Percentiles rank a stretch among this genome's conserved stretches.
Evolutionary conservation across 2,329 filamentous ascomycete genomes (phyloP).

Genomic region (Cytospora paraplurivora): DNA sequence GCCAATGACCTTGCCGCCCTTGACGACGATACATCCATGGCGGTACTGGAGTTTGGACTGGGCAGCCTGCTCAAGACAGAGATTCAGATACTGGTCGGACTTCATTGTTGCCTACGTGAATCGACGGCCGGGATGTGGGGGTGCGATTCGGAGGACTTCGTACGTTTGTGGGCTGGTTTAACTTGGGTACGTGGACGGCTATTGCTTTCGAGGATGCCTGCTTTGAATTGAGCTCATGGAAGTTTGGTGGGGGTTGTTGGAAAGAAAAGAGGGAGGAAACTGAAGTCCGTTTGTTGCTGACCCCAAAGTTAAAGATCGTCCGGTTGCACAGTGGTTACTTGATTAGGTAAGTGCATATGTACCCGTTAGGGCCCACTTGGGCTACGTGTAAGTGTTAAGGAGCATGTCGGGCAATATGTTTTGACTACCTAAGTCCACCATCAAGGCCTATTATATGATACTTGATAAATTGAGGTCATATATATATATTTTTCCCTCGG

Average conservation of each 20-base stretch:
- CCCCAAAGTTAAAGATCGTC: constrained; percentile 8
- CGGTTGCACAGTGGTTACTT: neutral
- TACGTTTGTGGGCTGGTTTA: neutral
- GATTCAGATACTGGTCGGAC: constrained; percentile 48
- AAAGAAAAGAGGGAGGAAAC: neutral
- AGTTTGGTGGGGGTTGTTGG: constrained; percentile 12
- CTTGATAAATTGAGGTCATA: too few relatives aligned
- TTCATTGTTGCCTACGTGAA: constrained; percentile 26
- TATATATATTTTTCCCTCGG: too few relatives aligned
- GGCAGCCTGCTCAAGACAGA: constrained; percentile 54
- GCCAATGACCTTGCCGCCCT: constrained; percentile 55
- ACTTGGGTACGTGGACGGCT: neutral
- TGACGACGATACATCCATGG: constrained; percentile 50
- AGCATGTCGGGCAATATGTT: neutral
- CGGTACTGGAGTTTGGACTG: constrained; percentile 52
- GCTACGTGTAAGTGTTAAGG: neutral
- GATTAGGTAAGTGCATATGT: neutral
- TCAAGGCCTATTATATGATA: too few relatives aligned
- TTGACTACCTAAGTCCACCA: neutral
- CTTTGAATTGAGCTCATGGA: neutral
- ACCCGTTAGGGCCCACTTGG: neutral
- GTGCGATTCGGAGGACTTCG: neutral
- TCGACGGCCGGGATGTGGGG: neutral
- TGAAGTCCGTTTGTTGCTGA: neutral
- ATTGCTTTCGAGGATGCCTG: neutral